Evolutionary conservation across 108 stramenopile genomes (phyloP), one percentile per base, ranked within the genome.

Genomic region (Stephanodiscus triporus): DNA sequence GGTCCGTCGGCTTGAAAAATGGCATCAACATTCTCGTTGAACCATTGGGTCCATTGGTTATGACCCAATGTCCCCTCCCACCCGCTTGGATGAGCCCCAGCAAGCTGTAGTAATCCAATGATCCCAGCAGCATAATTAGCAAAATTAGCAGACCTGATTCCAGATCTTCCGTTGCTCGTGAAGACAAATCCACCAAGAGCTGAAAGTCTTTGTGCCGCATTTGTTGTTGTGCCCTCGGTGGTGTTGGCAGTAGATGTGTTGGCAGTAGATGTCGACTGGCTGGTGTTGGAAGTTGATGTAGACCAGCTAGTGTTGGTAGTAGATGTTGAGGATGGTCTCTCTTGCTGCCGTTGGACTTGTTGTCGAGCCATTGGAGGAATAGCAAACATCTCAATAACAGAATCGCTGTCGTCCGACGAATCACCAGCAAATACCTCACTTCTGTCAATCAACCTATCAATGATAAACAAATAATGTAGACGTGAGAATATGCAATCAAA

Each of bases 141-240:
- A n/a, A n/a, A n/a, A n/a, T n/a, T n/a, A 4, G 22, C 2, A 11
- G 22, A 23, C 22, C 54, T 6, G 6, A 55, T 55, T 55, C 22
- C 54, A 30, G 56, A 14, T 6, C 56, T 29, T 3, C 29, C 29
- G 2, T 30, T 22, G 24, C 23, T 56, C 23, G 6, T 36, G 36
- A 36, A 36, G 36, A 56, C 11, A 26, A 56, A 56, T 6, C 55
- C 55, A 26, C 55, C 55, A 20, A 50, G 49, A 17, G 49, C 49
- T 20, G 17, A 20, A 50, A 8, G 24, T 24, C 26, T 26, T 8
- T 26, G 55, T n/a, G n/a, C n/a, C n/a, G n/a, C n/a, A n/a, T n/a
- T n/a, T n/a, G n/a, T n/a, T n/a, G n/a, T n/a, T n/a, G n/a, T 11
- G 55, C 55, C 19, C 49, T 8, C 4, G 4, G 4, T 50, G 17